These are phyloP conservation scores for Colletotrichum gloeosporioides DNA, from an alignment of 2,329 filamentous ascomycete species.

Conservation along the genomic window DNA sequence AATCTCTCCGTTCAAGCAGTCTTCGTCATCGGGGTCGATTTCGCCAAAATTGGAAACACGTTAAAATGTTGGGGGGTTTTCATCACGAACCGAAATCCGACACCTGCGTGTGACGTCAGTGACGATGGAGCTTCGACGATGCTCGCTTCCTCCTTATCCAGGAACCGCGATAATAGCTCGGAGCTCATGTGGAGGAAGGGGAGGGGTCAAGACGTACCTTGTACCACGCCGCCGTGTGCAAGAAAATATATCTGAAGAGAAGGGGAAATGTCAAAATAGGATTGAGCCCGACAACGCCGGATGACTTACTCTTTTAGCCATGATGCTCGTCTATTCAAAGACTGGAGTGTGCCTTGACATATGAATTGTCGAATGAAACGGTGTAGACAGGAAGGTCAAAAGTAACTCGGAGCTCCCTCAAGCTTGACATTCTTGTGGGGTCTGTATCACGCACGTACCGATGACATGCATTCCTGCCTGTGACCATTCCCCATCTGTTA, in stretches of 20 bases:
- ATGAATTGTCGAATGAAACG: background rate
- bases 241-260: constrained; percentile 62
- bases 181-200: constrained; percentile 39
- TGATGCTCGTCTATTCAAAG: constrained; percentile 5
- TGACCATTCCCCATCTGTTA: background rate
- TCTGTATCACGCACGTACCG: background rate
- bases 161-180: constrained; percentile 8
- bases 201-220: constrained; percentile 65
- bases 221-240: constrained; percentile 69
- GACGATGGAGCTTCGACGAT: background rate
- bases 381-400: constrained; percentile 1
- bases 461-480: background rate
- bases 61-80: background rate
- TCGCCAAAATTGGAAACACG: background rate
- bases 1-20: background rate
- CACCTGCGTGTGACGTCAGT: constrained; percentile 47
- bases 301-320: constrained; percentile 40
- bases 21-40: background rate
- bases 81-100: constrained; percentile 56
- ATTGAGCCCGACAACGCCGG: background rate
- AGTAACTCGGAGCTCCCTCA: constrained; percentile 16
- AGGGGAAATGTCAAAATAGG: background rate
- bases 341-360: background rate
- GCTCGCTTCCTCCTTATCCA: constrained; percentile 2
- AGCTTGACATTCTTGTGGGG: background rate